Conservation (phyloP, 2,329 filamentous ascomycete genomes). For the Apiospora pterosperma region DNA sequence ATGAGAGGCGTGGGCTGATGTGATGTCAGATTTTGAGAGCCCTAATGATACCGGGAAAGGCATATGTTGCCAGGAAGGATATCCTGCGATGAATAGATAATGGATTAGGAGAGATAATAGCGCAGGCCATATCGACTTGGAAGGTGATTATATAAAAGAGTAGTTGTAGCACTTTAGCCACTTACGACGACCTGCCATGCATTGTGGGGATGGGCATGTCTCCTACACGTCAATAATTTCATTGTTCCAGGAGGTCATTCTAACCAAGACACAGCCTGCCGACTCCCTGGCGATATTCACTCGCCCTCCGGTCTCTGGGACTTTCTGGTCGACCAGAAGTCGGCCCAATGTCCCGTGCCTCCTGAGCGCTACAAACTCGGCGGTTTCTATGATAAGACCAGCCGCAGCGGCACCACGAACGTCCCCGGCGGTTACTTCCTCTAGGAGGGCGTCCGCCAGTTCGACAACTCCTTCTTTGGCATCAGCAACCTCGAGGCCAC, state of each 20-base stretch:
- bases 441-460: conserved; percentile 15
- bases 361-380: conserved; percentile 16
- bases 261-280: conserved; percentile 12
- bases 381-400: conserved; percentile 13
- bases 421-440: conserved; percentile 22
- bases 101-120: too few relatives aligned
- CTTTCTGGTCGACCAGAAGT: conserved; percentile 1
- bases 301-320: conserved; percentile 15
- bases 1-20: too few relatives aligned
- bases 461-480: conserved; percentile 34
- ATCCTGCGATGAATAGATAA: too few relatives aligned
- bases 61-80: too few relatives aligned
- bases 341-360: not conserved
- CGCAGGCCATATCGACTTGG: too few relatives aligned
- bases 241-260: not conserved
- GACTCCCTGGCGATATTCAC: conserved; percentile 14
- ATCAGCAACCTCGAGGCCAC: conserved; percentile 34
- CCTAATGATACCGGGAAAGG: too few relatives aligned
- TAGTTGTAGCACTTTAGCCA: too few relatives aligned
- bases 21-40: too few relatives aligned
- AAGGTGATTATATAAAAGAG: too few relatives aligned
- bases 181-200: too few relatives aligned
- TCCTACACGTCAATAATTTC: too few relatives aligned
- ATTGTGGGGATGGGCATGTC: too few relatives aligned
- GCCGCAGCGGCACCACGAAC: conserved; percentile 15